Evolutionary conservation across 202 grass and related monocot species (phyloP), one percentile per base, ranked within the genome.

Genomic region (Schoenoplectus tabernaemontani): DNA sequence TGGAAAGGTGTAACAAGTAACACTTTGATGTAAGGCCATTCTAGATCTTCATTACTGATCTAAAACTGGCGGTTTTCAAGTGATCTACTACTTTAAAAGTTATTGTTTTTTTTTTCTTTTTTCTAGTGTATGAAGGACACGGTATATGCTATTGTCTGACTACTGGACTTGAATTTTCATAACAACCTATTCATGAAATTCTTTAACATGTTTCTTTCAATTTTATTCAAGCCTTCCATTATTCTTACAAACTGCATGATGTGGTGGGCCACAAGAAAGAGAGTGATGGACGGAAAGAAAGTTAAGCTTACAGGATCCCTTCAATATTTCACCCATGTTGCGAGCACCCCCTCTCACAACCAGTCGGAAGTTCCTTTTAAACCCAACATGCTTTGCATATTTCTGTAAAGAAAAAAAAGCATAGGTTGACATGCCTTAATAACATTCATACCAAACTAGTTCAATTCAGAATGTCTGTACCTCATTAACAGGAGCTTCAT

Each of bases 401-500:
- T 89, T 98, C 96, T 98, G 59, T 70, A 80, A 60, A 28, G 20
- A 79, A 47, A 33, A 76, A 59, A 87, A 84, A 68, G 36, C 46
- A 90, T 72, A 10, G 37, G 36, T 51, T 75, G 9, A 32, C 24
- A 53, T 34, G 26, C 7, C 7, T 74, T 53, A n/a, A 53, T 34
- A 10, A 23, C 64, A 68, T 68, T 68, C 10, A 0, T 23, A 44
- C 5, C n/a, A 68, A 68, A 68, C 12, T 68, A 75, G 26, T 34
- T 75, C 3, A 7, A 54, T 54, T 54, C 12, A 53, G 44, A 81
- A 75, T 38, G 38, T 16, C 41, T 61, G 70, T 89, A 98, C 96
- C 88, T 91, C 48, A 85, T 91, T 98, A 69, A 98, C 96, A 91
- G 96, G 96, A 80, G 96, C 96, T 28, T 98, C 96, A 41, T 98